Evolutionary conservation across 768 basidiomycete genomes (phyloP).

Genomic region (Trametes maxima): DNA sequence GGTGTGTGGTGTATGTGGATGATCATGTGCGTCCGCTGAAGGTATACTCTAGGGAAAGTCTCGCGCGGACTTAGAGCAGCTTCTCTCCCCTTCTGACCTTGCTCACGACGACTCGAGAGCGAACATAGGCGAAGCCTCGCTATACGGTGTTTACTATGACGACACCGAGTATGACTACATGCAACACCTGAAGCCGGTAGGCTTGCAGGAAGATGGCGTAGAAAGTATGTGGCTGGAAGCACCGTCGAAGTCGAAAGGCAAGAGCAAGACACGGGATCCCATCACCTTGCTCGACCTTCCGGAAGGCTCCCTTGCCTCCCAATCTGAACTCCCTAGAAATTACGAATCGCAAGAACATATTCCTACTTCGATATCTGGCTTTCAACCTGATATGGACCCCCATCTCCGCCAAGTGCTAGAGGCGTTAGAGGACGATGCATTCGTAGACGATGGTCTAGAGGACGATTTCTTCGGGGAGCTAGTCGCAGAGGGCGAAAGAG

Average conservation of each 20-base stretch:
- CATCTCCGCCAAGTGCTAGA: slow-evolving; percentile 91
- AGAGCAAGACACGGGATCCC: slow-evolving; percentile 38
- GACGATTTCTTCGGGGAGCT: slow-evolving; percentile 80
- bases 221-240: slow-evolving; percentile 83
- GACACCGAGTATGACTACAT: slow-evolving; percentile 98
- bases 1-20: slow-evolving; percentile 56
- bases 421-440: slow-evolving; percentile 95
- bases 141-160: slow-evolving; percentile 93
- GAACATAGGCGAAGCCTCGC: slow-evolving; percentile 83
- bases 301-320: slow-evolving; percentile 70
- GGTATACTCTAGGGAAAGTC: slow-evolving; percentile 64
- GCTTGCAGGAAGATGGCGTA: slow-evolving; percentile 75
- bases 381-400: slow-evolving; percentile 96
- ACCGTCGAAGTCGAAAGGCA: slow-evolving; percentile 49
- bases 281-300: slow-evolving; percentile 64
- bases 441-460: slow-evolving; percentile 74
- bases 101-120: slow-evolving; percentile 45
- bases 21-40: slow-evolving; percentile 2
- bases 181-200: slow-evolving; percentile 87
- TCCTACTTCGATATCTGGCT: slow-evolving; percentile 81
- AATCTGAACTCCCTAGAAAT: slow-evolving; percentile 69
- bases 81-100: slow-evolving; percentile 51
- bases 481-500: slow-evolving; percentile 71
- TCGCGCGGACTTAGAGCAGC: slow-evolving; percentile 74
- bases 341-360: slow-evolving; percentile 79